Conservation (phyloP, 2,329 filamentous ascomycete species). For the Beauveria sp. region DNA sequence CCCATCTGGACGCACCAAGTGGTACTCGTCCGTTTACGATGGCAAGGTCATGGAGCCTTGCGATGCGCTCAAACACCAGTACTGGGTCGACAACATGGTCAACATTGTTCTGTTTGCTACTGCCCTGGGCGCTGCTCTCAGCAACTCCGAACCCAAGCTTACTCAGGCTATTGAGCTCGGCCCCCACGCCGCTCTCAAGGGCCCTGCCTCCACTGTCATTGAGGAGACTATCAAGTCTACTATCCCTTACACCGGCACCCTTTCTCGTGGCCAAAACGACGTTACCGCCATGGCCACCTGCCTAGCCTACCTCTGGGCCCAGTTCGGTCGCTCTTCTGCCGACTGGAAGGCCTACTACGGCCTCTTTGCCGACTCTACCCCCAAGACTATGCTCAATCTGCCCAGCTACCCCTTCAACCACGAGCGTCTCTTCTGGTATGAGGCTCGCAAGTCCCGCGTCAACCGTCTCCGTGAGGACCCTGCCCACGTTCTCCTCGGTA, state of each 20-base stretch:
- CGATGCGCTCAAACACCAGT: conserved; percentile 14
- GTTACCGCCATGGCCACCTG: conserved; percentile 37
- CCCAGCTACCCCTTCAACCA: conserved; percentile 28
- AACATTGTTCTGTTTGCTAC: conserved; percentile 27
- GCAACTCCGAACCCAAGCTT: conserved; percentile 11
- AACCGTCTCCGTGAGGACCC: conserved; percentile 30
- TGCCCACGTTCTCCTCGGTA: conserved; percentile 37
- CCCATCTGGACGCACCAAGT: conserved; percentile 8
- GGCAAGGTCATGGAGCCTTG: conserved; percentile 12
- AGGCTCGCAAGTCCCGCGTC: conserved; percentile 19
- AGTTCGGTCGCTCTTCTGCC: conserved; percentile 16
- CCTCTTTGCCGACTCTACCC: conserved; percentile 10
- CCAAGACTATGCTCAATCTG: conserved; percentile 15
- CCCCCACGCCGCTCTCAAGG: conserved; percentile 39
- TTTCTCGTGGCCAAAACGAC: conserved; percentile 33
- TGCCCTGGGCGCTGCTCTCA: conserved; percentile 17
- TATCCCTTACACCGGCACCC: conserved; percentile 32
- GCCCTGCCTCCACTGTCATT: conserved; percentile 25
- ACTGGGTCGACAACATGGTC: conserved; percentile 31
- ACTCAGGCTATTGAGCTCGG: conserved; percentile 36
- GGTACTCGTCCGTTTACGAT: conserved; percentile 15
- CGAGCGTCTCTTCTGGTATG: conserved; percentile 19
- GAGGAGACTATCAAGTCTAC: conserved; percentile 26
- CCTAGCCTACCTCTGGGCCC: conserved; percentile 15
- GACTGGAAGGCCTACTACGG: conserved; percentile 16